Evolutionary conservation across 2,329 filamentous ascomycete species (phyloP).

Genomic region (Neofusicoccum umdonicola): DNA sequence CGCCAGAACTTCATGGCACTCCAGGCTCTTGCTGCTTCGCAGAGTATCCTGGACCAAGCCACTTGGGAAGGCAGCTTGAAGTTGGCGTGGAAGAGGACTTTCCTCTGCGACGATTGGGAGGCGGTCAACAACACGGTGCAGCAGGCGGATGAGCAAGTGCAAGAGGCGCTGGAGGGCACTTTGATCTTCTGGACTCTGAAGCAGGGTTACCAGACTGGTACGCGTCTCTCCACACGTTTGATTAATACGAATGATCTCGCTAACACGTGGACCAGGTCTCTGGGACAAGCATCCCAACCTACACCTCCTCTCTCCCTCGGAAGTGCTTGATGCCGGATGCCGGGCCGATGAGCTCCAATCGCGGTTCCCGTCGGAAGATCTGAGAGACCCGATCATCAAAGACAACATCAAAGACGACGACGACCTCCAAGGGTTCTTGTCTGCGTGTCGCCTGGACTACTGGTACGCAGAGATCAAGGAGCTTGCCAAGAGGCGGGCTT

Average conservation of each 20-base stretch:
- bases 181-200: slow-evolving; percentile 66
- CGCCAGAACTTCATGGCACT: slow-evolving; percentile 41
- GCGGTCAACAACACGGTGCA: slow-evolving; percentile 73
- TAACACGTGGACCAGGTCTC: slow-evolving; percentile 15
- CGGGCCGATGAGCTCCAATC: slow-evolving; percentile 60
- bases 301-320: slow-evolving; percentile 24
- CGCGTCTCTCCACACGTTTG: slow-evolving; percentile 25
- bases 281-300: slow-evolving; percentile 18
- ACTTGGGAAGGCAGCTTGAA: slow-evolving; percentile 51
- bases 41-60: slow-evolving; percentile 48
- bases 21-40: slow-evolving; percentile 62
- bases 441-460: slow-evolving; percentile 65
- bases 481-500: slow-evolving; percentile 29
- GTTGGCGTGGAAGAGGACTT: slow-evolving; percentile 85
- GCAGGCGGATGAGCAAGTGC: slow-evolving; percentile 68
- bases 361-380: slow-evolving; percentile 52
- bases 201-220: slow-evolving; percentile 64
- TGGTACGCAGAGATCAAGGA: slow-evolving; percentile 58
- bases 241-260: slow-evolving; percentile 7
- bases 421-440: slow-evolving; percentile 61
- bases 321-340: slow-evolving; percentile 44
- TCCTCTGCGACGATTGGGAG: slow-evolving; percentile 81
- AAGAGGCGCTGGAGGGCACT: slow-evolving; percentile 59
- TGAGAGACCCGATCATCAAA: slow-evolving; percentile 65
- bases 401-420: slow-evolving; percentile 74